Conservation (phyloP, 352 stramenopile species). For the Pythium pectinolyticum region DNA sequence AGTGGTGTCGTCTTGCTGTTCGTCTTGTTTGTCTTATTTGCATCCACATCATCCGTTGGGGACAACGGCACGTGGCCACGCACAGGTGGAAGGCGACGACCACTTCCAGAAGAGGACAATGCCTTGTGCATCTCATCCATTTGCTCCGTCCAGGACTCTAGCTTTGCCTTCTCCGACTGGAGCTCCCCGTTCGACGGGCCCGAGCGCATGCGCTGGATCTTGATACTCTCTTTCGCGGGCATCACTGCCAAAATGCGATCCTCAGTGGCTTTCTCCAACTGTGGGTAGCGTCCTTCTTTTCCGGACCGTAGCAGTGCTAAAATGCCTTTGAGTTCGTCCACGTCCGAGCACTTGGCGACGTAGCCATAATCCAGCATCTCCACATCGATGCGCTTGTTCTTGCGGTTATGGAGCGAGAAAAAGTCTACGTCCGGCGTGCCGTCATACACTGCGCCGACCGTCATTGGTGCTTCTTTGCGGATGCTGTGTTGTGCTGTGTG, state of each 20-base stretch:
- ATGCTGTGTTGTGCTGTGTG: background rate
- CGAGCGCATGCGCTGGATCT: conserved; percentile 68
- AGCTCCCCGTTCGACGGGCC: conserved; percentile 57
- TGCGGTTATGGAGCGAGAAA: conserved; percentile 76
- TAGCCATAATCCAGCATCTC: conserved; percentile 93
- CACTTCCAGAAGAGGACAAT: conserved; percentile 26
- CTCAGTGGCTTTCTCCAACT: conserved; percentile 84
- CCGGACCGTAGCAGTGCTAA: conserved; percentile 81
- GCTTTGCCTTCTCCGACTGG: conserved; percentile 51
- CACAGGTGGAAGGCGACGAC: conserved; percentile 44
- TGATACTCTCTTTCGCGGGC: conserved; percentile 68
- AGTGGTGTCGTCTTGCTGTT: conserved; percentile 2
- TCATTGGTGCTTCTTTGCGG: conserved; percentile 28
- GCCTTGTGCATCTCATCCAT: conserved; percentile 60
- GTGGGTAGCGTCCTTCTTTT: conserved; percentile 88
- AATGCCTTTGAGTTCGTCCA: conserved; percentile 88
- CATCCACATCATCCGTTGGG: background rate
- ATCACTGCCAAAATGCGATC: conserved; percentile 79
- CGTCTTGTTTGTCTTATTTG: background rate
- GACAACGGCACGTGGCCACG: conserved; percentile 42
- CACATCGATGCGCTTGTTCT: conserved; percentile 67
- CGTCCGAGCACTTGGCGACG: conserved; percentile 78
- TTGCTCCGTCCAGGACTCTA: conserved; percentile 62
- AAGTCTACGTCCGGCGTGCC: conserved; percentile 49
- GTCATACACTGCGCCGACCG: conserved; percentile 23